Base-by-base conservation (phyloP, 495 filamentous ascomycete species). In the Achaetomiella virescens region DNA sequence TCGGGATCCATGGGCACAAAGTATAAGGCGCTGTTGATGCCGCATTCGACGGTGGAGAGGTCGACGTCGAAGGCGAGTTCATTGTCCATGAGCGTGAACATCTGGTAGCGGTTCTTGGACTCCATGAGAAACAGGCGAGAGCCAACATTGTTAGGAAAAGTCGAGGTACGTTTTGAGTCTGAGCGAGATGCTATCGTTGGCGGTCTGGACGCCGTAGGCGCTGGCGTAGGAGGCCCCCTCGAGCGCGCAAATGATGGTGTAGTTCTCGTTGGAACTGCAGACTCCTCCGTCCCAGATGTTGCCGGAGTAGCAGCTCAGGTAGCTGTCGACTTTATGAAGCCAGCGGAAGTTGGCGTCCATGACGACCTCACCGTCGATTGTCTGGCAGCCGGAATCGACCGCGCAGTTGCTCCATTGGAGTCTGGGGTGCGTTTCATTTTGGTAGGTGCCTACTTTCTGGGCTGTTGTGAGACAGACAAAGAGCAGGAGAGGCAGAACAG, bases 51-150 rank as follows among this genome's bases (percentile, higher is more conserved):
- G 52, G 67, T 74, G 31, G 71, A 75, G 9, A 81, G 66, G 55
- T 82, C 77, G 24, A 82, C 78, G 38, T 81, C 78, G 59, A 81
- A 81, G 40, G 75, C 66, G 65, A 82, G 77, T 66, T 83, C 79
- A 58, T 77, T 75, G 63, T 70, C 71, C 66, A 66, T 51, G 11
- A 81, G 72, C 21, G 70, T 72, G 65, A 81, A 80, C 61, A 72
- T 79, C 65, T 79, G 64, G 66, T 83, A 82, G 45, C 70, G 73
- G 60, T 65, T 61, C 33, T 61, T 62, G 15, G 59, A 62, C 50
- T 68, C 76, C 73, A 81, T 74, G 18, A 83, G 65, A 67, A 78
- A 82, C 46, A 78, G 54, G 42, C 80, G 71, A 31, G 79, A 74
- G 48, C 71, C 73, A 48, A 74, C 64, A 61, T 74, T 77, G 44